phyloP scores from a whole-genome alignment of 2,329 filamentous ascomycete species.

The Lecanicillium sp. region DNA sequence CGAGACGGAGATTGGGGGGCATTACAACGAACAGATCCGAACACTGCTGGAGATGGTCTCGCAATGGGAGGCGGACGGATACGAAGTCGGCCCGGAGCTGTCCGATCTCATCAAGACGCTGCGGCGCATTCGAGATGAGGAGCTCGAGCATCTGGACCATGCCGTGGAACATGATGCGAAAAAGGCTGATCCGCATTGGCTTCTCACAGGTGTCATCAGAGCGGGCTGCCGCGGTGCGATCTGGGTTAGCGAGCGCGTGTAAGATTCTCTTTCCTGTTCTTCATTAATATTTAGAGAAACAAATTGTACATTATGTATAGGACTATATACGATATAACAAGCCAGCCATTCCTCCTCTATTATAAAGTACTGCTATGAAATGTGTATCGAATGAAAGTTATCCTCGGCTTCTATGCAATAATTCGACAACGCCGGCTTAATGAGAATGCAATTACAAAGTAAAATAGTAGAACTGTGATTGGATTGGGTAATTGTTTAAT shows the following conservation, averaged over 20 bases:
- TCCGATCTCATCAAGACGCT: slow-evolving; percentile 63
- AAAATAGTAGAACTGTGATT: too few relatives aligned
- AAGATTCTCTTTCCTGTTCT: too few relatives aligned
- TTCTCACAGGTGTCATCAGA: slow-evolving; percentile 78
- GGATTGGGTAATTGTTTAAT: slow-evolving; percentile 17
- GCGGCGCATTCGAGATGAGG: slow-evolving; percentile 83
- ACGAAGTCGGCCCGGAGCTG: slow-evolving; percentile 74
- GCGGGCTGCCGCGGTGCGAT: slow-evolving; percentile 90
- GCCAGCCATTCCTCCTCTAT: not conserved
- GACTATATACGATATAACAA: not conserved
- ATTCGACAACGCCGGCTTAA: not conserved
- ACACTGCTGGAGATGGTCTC: slow-evolving; percentile 72
- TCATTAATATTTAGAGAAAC: not conserved
- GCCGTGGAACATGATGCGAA: slow-evolving; percentile 90
- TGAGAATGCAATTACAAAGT: too few relatives aligned
- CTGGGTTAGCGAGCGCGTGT: slow-evolving; percentile 75
- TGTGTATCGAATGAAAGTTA: not conserved
- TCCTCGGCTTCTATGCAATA: not conserved
- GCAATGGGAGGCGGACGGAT: slow-evolving; percentile 66
- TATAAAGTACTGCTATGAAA: not conserved
- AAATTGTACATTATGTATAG: not conserved
- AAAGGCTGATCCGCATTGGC: slow-evolving; percentile 80
- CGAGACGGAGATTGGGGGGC: slow-evolving; percentile 92
- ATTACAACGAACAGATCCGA: slow-evolving; percentile 91
- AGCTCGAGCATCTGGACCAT: slow-evolving; percentile 92